phyloP scores from a whole-genome alignment of 2,329 filamentous ascomycete genomes.

The Pseudogymnoascus sp. region DNA sequence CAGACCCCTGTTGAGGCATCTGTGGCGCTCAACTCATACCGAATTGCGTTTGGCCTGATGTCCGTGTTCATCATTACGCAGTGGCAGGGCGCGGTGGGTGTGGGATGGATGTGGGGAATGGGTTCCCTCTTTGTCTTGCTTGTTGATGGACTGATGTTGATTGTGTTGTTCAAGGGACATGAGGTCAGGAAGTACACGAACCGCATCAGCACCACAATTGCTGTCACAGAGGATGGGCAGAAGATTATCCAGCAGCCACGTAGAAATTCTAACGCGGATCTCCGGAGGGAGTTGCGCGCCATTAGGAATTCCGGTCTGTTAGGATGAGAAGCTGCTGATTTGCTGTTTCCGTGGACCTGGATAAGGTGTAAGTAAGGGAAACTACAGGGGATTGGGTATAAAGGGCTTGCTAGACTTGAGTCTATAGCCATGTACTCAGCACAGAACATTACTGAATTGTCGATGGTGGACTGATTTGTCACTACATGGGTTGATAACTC shows the following conservation, averaged over 20 bases:
- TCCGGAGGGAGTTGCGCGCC: too few species aligned
- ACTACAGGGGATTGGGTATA: neutral
- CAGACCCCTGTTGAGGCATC: neutral
- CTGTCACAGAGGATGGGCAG: neutral
- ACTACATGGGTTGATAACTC: neutral
- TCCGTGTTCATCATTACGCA: neutral
- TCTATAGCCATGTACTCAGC: neutral
- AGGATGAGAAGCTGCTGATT: neutral
- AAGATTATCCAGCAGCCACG: neutral
- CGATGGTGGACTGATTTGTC: neutral
- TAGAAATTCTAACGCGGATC: slow-evolving; percentile 92
- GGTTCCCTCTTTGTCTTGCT: neutral
- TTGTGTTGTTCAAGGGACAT: neutral
- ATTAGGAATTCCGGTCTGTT: neutral
- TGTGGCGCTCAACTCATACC: neutral
- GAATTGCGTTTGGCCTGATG: neutral
- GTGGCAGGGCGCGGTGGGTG: neutral
- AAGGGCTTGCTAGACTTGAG: neutral
- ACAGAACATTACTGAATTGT: neutral
- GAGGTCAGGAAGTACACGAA: neutral
- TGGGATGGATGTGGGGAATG: neutral
- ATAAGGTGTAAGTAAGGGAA: neutral
- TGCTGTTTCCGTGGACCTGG: neutral
- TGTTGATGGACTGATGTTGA: neutral
- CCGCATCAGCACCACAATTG: neutral